These are phyloP conservation scores for Cucurbita maxima DNA, from an alignment of 306 rosid species.

Conservation along the genomic window DNA sequence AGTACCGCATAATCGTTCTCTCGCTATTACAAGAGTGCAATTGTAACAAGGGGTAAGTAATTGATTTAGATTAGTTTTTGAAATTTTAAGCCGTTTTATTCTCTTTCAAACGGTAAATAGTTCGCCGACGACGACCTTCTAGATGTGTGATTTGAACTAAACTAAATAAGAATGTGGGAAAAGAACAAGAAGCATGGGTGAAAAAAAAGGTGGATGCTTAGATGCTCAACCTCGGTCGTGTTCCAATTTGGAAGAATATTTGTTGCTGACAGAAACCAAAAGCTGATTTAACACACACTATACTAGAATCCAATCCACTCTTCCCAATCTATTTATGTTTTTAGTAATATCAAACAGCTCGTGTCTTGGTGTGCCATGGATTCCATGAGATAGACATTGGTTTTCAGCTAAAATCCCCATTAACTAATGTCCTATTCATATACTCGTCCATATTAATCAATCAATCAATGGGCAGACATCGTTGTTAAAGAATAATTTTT, in stretches of 20 bases:
- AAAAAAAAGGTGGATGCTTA: background rate
- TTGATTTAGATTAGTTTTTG: too few species aligned
- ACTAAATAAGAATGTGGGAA: background rate
- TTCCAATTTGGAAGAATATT: conserved; percentile 1
- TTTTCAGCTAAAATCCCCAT: background rate
- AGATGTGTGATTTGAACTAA: background rate
- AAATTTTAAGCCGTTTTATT: too few species aligned
- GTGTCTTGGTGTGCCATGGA: background rate
- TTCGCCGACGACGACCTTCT: too few species aligned
- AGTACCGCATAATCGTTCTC: too few species aligned
- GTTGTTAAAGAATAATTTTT: background rate
- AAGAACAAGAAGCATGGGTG: background rate
- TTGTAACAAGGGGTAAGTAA: too few species aligned
- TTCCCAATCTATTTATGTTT: background rate
- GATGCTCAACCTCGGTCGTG: background rate
- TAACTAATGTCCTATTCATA: background rate
- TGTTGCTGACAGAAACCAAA: background rate
- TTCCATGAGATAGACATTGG: background rate
- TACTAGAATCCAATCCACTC: background rate
- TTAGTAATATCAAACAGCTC: background rate
- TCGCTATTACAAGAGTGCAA: too few species aligned
- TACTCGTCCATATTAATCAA: background rate
- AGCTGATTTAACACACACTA: background rate
- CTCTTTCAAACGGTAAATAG: too few species aligned
- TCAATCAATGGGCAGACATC: background rate